These are phyloP conservation scores for Extremus antarcticus DNA, from an alignment of 495 filamentous ascomycete species.

Conservation along the genomic window DNA sequence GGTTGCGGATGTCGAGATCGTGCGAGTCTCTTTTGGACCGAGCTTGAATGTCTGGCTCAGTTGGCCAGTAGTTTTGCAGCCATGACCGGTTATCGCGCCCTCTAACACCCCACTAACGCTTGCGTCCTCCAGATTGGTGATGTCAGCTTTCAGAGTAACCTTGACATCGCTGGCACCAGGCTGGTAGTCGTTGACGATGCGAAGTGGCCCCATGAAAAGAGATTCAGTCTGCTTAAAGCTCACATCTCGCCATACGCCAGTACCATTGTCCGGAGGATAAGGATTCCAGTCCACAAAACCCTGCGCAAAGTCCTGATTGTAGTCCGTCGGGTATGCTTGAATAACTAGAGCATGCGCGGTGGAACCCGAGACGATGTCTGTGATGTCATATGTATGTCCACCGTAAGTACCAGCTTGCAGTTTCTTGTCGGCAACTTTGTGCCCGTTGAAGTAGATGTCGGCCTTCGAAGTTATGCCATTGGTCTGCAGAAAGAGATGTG, in stretches of 20 bases:
- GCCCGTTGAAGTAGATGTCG: background rate
- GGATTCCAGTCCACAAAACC: background rate
- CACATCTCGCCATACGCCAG: background rate
- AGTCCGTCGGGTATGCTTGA: background rate
- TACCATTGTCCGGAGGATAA: background rate
- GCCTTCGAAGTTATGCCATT: background rate
- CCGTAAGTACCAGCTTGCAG: background rate
- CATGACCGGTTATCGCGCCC: background rate
- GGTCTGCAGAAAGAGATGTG: background rate
- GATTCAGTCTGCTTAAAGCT: background rate
- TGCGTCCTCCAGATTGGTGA: background rate
- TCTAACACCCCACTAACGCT: background rate
- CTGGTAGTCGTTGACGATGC: background rate
- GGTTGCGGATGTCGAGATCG: background rate
- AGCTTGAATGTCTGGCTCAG: background rate
- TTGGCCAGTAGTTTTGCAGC: background rate
- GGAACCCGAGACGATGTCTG: background rate
- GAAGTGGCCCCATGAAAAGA: background rate
- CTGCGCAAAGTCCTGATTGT: background rate
- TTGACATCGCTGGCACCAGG: background rate
- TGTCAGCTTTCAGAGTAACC: background rate
- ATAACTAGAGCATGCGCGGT: background rate
- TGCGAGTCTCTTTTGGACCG: background rate
- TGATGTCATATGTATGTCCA: background rate
- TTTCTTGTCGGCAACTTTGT: background rate